A percentile compares a stretch with the other conserved stretches of the same genome.
Conservation (phyloP, 1,284 basidiomycete species). For the Mrakiaceae sp. region DNA sequence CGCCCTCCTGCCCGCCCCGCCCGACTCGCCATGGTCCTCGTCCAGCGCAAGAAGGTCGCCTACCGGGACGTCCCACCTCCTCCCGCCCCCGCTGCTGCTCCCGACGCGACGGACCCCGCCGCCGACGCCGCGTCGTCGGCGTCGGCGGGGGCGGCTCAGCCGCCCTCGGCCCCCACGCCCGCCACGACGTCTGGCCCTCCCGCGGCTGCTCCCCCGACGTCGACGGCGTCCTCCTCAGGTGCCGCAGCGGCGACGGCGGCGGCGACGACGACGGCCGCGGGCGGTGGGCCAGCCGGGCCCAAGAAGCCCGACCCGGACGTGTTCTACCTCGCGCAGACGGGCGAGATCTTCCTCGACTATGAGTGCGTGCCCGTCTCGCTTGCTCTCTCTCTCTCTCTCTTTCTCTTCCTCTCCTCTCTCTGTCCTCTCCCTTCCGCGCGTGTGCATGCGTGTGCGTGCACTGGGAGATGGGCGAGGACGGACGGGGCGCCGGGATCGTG, state of each 20-base stretch:
- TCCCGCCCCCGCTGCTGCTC: background rate
- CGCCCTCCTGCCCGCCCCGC: slow-evolving; percentile 18
- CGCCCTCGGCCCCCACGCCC: background rate
- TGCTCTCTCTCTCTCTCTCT: background rate
- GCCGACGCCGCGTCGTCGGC: background rate
- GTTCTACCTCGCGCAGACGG: slow-evolving; percentile 80
- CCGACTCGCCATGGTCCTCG: slow-evolving; percentile 54
- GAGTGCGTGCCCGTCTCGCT: slow-evolving; percentile 50
- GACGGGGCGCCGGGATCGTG: no score
- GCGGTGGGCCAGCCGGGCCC: background rate
- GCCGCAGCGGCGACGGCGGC: background rate
- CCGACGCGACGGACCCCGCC: background rate
- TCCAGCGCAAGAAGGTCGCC: slow-evolving; percentile 73
- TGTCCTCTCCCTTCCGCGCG: slow-evolving; percentile 8
- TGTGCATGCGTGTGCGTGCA: no score
- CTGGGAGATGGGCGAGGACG: no score
- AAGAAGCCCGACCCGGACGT: slow-evolving; percentile 49
- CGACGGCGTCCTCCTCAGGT: background rate
- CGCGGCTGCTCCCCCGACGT: background rate
- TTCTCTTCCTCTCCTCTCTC: slow-evolving; percentile 1
- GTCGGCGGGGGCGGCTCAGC: background rate
- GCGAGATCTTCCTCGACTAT: slow-evolving; percentile 89
- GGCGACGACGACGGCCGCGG: background rate
- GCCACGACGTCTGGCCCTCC: background rate
- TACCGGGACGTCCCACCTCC: background rate